Conservation (phyloP, 306 rosid genomes). For the Comarum palustre region DNA sequence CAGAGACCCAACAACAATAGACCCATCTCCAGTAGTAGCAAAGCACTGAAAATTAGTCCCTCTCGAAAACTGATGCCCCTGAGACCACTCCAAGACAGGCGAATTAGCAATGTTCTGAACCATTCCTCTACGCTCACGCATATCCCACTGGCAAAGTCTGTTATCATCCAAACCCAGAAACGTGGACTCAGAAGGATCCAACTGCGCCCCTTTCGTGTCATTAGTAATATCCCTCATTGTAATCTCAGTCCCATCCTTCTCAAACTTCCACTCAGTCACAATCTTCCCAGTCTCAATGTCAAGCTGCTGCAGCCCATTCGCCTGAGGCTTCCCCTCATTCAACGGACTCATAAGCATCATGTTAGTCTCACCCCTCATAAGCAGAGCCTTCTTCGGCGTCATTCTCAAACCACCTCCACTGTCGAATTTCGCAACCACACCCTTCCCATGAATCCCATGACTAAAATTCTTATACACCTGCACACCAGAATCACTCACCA, state of each 20-base stretch:
- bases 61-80: constrained; percentile 86
- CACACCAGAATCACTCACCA: constrained; percentile 66
- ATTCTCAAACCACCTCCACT: constrained; percentile 27
- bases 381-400: constrained; percentile 83
- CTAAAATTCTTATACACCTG: constrained; percentile 69
- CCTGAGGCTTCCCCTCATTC: constrained; percentile 63
- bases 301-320: constrained; percentile 80
- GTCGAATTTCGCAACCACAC: constrained; percentile 56
- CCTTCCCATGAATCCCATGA: constrained; percentile 82
- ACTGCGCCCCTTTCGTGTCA: constrained; percentile 86
- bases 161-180: constrained; percentile 94
- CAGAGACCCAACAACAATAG: constrained; percentile 80
- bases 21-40: constrained; percentile 82
- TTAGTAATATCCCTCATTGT: constrained; percentile 89
- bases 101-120: constrained; percentile 74
- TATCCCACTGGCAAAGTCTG: constrained; percentile 98
- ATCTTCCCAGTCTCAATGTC: constrained; percentile 89
- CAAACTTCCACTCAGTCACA: constrained; percentile 90
- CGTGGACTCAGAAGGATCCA: constrained; percentile 93
- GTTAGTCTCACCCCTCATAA: constrained; percentile 89
- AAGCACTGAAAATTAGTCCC: constrained; percentile 89
- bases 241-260: constrained; percentile 85
- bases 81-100: constrained; percentile 72
- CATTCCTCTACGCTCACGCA: constrained; percentile 89
- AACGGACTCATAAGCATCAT: constrained; percentile 98